Evolutionary conservation across 495 filamentous ascomycete genomes (phyloP), one percentile per base, ranked within the genome.

Genomic region (Aspergillus kassunensis): DNA sequence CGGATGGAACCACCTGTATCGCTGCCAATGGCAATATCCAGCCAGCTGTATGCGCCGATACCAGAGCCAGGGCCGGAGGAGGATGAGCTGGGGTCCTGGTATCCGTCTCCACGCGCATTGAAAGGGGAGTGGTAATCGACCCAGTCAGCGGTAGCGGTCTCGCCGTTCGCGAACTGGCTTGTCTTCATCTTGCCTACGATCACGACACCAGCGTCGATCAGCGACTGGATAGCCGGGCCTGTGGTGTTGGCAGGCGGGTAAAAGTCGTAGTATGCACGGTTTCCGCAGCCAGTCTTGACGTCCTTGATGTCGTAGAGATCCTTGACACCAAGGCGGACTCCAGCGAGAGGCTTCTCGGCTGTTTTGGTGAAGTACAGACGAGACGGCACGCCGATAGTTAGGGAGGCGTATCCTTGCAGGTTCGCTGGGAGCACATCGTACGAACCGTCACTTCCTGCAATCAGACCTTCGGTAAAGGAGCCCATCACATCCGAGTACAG

Each of bases 161-260:
- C 65, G 3, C 69, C 68, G 21, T 70, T 67, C 9, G 73, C 69
- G 46, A 80, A 72, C 51, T 80, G 75, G 9, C 62, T 66, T 0
- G 73, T 74, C 21, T 72, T 73, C 30, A 68, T 72, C 49, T 79
- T 78, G 2, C 77, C 77, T 0, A 80, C 67, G 25, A 78, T 47
- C 6, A 78, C 56, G n/a, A 69, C 76, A 13, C 77, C 76, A 2
- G 62, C 57, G 47, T 74, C 61, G 12, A 77, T 51, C 1, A 80
- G 65, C 8, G 57, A 52, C 43, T 73, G 65, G 5, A 77, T 57
- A 15, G 61, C 62, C 11, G 63, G 36, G 10, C 62, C 69, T 2
- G 65, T 76, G 24, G 54, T 42, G 2, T 62, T 68, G 3, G 55
- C 48, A 2, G 61, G 49, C 6, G 63, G 50, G 31, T 78, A 73